Evolutionary conservation across 352 stramenopile genomes (phyloP).

Genomic region (Phytophthora nicotianae): DNA sequence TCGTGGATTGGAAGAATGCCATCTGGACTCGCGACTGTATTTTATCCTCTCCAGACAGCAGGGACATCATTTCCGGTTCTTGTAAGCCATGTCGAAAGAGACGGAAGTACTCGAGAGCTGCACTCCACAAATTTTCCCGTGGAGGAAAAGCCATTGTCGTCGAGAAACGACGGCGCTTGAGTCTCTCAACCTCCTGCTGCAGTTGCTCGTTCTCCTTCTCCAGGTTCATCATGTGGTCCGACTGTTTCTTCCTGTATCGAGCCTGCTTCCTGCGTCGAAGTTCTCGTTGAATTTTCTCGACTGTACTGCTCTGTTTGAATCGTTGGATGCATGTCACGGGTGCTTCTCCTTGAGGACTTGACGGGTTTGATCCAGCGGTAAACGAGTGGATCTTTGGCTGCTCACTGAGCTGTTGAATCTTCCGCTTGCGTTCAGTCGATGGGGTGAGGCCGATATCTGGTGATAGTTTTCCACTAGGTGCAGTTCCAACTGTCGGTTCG

Average conservation of each 20-base stretch:
- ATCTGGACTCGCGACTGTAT: background rate
- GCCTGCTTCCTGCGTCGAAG: background rate
- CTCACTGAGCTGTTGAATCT: background rate
- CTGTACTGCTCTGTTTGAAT: background rate
- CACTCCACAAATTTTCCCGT: slow-evolving; percentile 2
- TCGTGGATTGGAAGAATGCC: background rate
- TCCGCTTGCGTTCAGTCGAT: background rate
- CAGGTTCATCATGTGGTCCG: background rate
- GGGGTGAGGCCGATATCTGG: background rate
- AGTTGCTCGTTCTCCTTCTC: background rate
- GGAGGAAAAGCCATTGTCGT: background rate
- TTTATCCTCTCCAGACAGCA: background rate
- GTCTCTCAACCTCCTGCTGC: slow-evolving; percentile 1
- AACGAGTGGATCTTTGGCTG: background rate
- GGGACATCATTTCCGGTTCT: background rate
- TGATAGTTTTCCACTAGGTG: background rate
- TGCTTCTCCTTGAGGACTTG: background rate
- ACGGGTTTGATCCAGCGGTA: background rate
- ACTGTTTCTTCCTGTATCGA: background rate
- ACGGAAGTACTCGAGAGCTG: slow-evolving; percentile 1
- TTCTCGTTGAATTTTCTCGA: background rate
- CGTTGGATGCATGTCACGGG: background rate
- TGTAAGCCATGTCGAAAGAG: slow-evolving; percentile 4
- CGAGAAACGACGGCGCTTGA: slow-evolving; percentile 1
- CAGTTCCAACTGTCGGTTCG: background rate